Conservation (phyloP, 1,284 basidiomycete species). For the Prillingera fragicola region DNA sequence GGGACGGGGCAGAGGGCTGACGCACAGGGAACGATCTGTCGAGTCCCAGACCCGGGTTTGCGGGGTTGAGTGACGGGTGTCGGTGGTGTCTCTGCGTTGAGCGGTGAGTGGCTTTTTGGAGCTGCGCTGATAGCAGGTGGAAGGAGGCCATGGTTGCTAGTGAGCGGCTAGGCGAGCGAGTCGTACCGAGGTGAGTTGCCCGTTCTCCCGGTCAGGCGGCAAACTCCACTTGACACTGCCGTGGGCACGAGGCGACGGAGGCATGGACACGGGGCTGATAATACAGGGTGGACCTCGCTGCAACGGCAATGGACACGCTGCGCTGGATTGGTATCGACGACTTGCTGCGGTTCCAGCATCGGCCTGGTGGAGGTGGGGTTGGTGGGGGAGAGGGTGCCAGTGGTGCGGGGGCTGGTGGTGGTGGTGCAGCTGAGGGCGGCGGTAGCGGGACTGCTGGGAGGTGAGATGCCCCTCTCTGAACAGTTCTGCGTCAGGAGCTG, state of each 20-base stretch:
- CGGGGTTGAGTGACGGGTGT: conserved; percentile 41
- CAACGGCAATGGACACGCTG: conserved; percentile 38
- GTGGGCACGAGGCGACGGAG: too few species aligned
- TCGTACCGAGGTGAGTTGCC: conserved; percentile 37
- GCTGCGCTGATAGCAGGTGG: conserved; percentile 27
- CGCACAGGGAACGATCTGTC: conserved; percentile 43
- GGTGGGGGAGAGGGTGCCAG: not conserved
- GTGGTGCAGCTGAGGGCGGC: too few species aligned
- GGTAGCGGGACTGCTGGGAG: too few species aligned
- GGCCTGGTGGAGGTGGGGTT: too few species aligned
- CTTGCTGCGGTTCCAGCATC: conserved; percentile 32
- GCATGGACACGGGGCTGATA: conserved; percentile 8
- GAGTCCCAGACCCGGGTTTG: conserved; percentile 31
- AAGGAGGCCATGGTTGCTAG: conserved; percentile 44
- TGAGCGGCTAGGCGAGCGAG: conserved; percentile 30
- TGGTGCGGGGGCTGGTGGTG: too few species aligned
- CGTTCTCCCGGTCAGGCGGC: too few species aligned
- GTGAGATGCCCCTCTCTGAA: too few species aligned
- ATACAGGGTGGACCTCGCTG: conserved; percentile 34
- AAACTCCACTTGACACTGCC: too few species aligned
- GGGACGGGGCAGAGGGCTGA: not conserved
- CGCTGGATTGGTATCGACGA: conserved; percentile 35
- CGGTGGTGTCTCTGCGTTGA: conserved; percentile 47
- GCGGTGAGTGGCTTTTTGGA: conserved; percentile 18
- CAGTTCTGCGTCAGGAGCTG: too few species aligned